Conservation (phyloP, 2,329 filamentous ascomycete genomes). For the Clonostachys sp. region DNA sequence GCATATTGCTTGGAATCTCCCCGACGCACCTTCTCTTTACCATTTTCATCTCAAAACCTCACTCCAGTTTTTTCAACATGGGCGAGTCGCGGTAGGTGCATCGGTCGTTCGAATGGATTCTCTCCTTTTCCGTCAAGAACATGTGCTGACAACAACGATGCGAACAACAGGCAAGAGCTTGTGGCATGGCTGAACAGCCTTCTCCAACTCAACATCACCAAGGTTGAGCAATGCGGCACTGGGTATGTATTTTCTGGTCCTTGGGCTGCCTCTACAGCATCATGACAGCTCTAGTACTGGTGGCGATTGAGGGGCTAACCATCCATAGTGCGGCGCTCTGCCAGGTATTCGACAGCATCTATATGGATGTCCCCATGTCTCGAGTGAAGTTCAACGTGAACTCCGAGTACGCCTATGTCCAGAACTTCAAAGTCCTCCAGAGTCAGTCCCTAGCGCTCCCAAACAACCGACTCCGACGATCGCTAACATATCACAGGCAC, state of each 20-base stretch:
- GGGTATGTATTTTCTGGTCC: slow-evolving; percentile 56
- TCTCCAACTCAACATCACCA: slow-evolving; percentile 94
- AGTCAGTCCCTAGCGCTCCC: slow-evolving; percentile 53
- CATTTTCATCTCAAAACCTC: background rate
- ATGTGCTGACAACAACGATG: slow-evolving; percentile 8
- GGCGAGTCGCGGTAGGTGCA: slow-evolving; percentile 40
- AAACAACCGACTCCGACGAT: slow-evolving; percentile 1
- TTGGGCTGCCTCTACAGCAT: slow-evolving; percentile 10
- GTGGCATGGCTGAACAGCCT: slow-evolving; percentile 96
- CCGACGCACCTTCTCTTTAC: background rate
- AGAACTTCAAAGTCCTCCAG: slow-evolving; percentile 97
- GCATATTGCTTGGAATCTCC: background rate
- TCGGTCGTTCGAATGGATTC: background rate
- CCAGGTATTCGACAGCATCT: slow-evolving; percentile 98
- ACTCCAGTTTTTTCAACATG: slow-evolving; percentile 25
- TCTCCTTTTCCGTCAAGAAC: background rate
- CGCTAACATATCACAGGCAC: slow-evolving; percentile 48
- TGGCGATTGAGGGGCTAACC: slow-evolving; percentile 2
- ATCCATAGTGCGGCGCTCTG: slow-evolving; percentile 78
- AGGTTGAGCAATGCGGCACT: slow-evolving; percentile 98
- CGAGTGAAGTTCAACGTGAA: slow-evolving; percentile 98
- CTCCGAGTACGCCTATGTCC: slow-evolving; percentile 92
- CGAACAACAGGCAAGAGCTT: slow-evolving; percentile 78
- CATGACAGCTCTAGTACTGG: too few relatives aligned
- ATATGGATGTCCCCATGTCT: slow-evolving; percentile 89